Percentiles rank a stretch among this genome's conserved stretches.
These are phyloP conservation scores for Thielaviopsis euricoi DNA, from an alignment of 2,329 filamentous ascomycete genomes.

Conservation along the genomic window DNA sequence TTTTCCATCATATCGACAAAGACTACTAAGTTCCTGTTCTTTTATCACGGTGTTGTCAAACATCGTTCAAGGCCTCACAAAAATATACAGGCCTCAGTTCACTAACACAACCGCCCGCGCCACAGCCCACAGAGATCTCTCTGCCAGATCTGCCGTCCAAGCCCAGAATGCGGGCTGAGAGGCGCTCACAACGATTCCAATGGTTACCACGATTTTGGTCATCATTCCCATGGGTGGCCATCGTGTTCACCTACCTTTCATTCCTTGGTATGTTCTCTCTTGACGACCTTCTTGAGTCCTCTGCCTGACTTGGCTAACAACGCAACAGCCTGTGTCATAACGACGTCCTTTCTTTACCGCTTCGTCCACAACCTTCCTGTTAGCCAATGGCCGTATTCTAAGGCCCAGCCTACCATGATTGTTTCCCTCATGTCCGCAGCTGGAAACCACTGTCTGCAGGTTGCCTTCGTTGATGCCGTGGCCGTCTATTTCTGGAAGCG, in stretches of 20 bases:
- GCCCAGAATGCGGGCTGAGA: not conserved
- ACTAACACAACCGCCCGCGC: not conserved
- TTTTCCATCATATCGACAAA: too few species aligned
- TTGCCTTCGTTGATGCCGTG: slow-evolving; percentile 8
- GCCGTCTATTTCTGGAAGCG: slow-evolving; percentile 11
- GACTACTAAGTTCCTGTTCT: too few species aligned
- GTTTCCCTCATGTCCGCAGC: slow-evolving; percentile 9
- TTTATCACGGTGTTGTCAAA: too few species aligned
- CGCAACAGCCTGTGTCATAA: slow-evolving; percentile 7
- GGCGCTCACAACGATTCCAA: slow-evolving; percentile 8
- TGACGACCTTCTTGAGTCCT: not conserved
- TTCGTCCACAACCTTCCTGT: slow-evolving; percentile 8
- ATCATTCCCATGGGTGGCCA: slow-evolving; percentile 9
- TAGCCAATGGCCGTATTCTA: slow-evolving; percentile 9
- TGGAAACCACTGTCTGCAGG: slow-evolving; percentile 6
- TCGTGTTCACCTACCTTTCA: slow-evolving; percentile 9
- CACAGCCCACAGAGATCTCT: not conserved
- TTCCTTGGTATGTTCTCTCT: not conserved
- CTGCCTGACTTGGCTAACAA: not conserved
- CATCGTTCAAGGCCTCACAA: not conserved
- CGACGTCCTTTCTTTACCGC: slow-evolving; percentile 7
- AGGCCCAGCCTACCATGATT: slow-evolving; percentile 9
- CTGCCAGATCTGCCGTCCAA: not conserved
- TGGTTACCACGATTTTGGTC: slow-evolving; percentile 10
- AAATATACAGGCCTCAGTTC: not conserved